Conservation (phyloP, 331 rosid genomes). For the Malus hybrid region DNA sequence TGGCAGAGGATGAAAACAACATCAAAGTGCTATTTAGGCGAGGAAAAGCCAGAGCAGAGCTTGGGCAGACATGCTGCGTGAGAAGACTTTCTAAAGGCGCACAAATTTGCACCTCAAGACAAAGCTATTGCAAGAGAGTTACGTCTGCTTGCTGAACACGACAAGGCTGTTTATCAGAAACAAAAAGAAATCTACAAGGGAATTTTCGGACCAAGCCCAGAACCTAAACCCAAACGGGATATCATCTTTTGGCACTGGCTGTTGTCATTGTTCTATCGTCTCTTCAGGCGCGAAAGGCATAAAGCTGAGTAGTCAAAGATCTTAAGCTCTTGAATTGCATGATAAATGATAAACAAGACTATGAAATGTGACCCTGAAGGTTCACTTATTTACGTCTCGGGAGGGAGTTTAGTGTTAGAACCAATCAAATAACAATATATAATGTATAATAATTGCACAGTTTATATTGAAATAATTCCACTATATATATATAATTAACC, state of each 20-base stretch:
- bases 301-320: conserved; percentile 42
- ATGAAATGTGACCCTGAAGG: not conserved
- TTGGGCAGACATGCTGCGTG: no score
- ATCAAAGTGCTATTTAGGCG: conserved; percentile 82
- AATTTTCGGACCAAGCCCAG: no score
- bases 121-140: conserved; percentile 29
- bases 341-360: not conserved
- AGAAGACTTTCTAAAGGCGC: no score
- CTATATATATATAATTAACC: no score
- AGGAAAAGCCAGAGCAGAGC: conserved; percentile 32
- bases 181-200: no score
- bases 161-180: conserved; percentile 67
- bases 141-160: conserved; percentile 70
- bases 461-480: no score
- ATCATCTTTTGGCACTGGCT: no score
- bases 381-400: not conserved
- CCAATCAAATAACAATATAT: no score
- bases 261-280: conserved; percentile 45
- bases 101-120: no score
- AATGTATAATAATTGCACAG: no score
- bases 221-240: no score
- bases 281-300: conserved; percentile 38
- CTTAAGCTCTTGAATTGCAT: conserved; percentile 14
- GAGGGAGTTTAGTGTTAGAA: not conserved
- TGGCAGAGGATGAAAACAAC: conserved; percentile 68